These are phyloP conservation scores for Cladosporium sphaerospermum DNA, from an alignment of 2,329 filamentous ascomycete species.

Conservation along the genomic window DNA sequence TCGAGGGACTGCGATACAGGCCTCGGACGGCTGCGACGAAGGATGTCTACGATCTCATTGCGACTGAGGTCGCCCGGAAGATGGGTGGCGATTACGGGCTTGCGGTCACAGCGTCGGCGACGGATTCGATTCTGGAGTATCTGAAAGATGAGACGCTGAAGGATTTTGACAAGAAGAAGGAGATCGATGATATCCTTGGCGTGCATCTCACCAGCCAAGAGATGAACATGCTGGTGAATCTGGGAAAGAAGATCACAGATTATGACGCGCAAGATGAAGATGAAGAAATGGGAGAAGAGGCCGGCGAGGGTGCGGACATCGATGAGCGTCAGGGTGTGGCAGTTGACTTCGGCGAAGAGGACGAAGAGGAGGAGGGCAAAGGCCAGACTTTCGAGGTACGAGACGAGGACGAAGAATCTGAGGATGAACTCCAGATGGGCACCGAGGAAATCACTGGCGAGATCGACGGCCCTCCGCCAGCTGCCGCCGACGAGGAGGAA, in stretches of 20 bases:
- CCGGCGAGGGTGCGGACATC: constrained; percentile 65
- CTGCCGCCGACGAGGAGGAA: constrained; percentile 43
- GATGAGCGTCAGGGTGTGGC: constrained; percentile 95
- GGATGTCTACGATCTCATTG: constrained; percentile 88
- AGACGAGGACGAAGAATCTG: constrained; percentile 71
- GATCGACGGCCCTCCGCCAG: constrained; percentile 41
- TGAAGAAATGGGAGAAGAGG: constrained; percentile 69
- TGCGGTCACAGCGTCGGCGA: constrained; percentile 85
- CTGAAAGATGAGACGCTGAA: constrained; percentile 94
- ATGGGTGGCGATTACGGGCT: constrained; percentile 92
- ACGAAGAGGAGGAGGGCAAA: constrained; percentile 70
- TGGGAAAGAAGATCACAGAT: constrained; percentile 98
- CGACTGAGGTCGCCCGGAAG: constrained; percentile 80
- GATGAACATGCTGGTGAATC: constrained; percentile 93
- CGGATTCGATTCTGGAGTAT: constrained; percentile 83
- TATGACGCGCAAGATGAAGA: constrained; percentile 96
- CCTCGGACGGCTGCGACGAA: constrained; percentile 86
- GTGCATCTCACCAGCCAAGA: constrained; percentile 74
- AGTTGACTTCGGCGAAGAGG: constrained; percentile 90
- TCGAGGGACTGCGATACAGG: constrained; percentile 88
- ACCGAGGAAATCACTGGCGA: constrained; percentile 27
- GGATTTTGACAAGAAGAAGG: constrained; percentile 97
- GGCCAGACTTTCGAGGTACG: constrained; percentile 77
- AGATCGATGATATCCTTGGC: constrained; percentile 91
- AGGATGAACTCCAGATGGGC: constrained; percentile 53